Evolutionary conservation across 164 flowering plant species (phyloP).

Genomic region (Vitis vinifera): ASM3070453v1 NC_081817.1:3458501-3459000

Average conservation of each 20-base stretch:
- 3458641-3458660: constrained; percentile 84
- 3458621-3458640: constrained; percentile 86
- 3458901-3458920: constrained; percentile 96
- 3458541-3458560: constrained; percentile 69
- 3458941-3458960: constrained; percentile 77
- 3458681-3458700: constrained; percentile 96
- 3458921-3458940: constrained; percentile 92
- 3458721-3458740: constrained; percentile 89
- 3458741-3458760: constrained; percentile 91
- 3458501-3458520: constrained; percentile 92
- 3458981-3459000: constrained; percentile 97
- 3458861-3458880: constrained; percentile 99
- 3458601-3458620: constrained; percentile 96
- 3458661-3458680: constrained; percentile 94
- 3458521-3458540: constrained; percentile 71
- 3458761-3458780: constrained; percentile 85
- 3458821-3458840: constrained; percentile 93
- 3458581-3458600: constrained; percentile 99
- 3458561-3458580: constrained; percentile 94
- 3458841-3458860: constrained; percentile 99
- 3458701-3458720: constrained; percentile 98
- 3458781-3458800: constrained; percentile 99
- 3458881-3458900: constrained; percentile 97
- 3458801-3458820: constrained; percentile 96
- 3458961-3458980: constrained; percentile 96